Percentiles rank a stretch among this genome's conserved stretches.
Conservation (phyloP, 331 rosid species). For the Erythrophleum ivorense region DNA sequence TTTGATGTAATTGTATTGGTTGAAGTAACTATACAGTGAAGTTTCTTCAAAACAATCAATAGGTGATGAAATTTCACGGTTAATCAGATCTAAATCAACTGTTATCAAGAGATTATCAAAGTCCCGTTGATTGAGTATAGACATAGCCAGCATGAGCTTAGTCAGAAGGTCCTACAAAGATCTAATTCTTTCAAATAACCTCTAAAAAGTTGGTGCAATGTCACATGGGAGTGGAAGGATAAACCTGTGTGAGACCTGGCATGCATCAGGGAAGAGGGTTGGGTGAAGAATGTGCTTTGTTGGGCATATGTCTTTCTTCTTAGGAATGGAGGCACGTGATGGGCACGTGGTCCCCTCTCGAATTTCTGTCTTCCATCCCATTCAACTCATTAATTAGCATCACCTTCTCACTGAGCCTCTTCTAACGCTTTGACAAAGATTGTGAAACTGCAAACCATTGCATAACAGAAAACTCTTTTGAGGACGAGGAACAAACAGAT, state of each 20-base stretch:
- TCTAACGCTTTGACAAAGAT: constrained; percentile 25
- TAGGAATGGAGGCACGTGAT: constrained; percentile 48
- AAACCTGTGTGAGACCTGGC: constrained; percentile 8
- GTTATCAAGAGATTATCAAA: background rate
- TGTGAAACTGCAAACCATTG: background rate
- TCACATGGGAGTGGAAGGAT: constrained; percentile 23
- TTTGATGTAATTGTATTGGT: background rate
- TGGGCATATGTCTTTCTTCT: constrained; percentile 54
- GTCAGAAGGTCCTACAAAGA: constrained; percentile 41
- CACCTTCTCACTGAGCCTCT: constrained; percentile 15
- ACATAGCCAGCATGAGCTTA: constrained; percentile 23
- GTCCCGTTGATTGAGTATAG: constrained; percentile 23
- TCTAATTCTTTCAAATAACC: constrained; percentile 27
- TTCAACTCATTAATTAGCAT: constrained; percentile 41
- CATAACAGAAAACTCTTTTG: background rate
- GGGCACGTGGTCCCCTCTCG: constrained; percentile 52
- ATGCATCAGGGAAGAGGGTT: constrained; percentile 13
- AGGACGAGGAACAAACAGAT: background rate
- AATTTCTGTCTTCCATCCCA: constrained; percentile 57
- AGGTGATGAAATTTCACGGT: background rate
- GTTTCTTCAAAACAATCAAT: background rate
- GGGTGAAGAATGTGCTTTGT: constrained; percentile 40
- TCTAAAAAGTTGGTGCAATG: constrained; percentile 38
- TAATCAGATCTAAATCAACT: constrained; percentile 1
- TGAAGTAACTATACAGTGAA: background rate